These are phyloP conservation scores for Artemisia argyi DNA, from an alignment of 129 eudicot species.

Conservation along the genomic window DNA sequence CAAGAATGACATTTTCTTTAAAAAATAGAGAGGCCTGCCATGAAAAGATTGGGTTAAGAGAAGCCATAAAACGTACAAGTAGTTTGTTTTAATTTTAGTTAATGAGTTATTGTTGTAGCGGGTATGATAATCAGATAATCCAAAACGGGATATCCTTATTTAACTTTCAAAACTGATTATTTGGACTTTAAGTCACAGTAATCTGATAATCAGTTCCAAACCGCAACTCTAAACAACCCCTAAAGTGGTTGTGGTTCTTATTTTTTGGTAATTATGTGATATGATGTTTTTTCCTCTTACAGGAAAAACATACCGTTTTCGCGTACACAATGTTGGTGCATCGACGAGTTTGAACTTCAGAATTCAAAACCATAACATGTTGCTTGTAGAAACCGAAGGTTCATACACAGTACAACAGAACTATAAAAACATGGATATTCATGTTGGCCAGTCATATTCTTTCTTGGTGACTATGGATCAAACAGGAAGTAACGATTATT, in stretches of 20 bases:
- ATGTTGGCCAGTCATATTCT: slow-evolving; percentile 96
- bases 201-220: too few species aligned
- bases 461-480: slow-evolving; percentile 97
- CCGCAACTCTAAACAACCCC: background rate
- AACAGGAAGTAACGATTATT: slow-evolving; percentile 75
- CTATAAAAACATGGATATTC: slow-evolving; percentile 95
- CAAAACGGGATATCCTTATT: too few species aligned
- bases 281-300: slow-evolving; percentile 24
- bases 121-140: too few species aligned
- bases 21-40: too few species aligned
- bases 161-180: too few species aligned
- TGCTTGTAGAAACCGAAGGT: slow-evolving; percentile 97
- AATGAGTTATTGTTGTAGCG: too few species aligned
- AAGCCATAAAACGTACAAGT: too few species aligned
- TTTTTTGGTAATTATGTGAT: slow-evolving; percentile 5
- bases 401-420: slow-evolving; percentile 94
- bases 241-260: background rate
- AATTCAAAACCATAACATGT: slow-evolving; percentile 86
- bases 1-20: too few species aligned
- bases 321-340: slow-evolving; percentile 87
- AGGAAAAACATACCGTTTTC: slow-evolving; percentile 92
- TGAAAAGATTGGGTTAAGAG: too few species aligned
- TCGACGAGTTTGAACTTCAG: slow-evolving; percentile 92
- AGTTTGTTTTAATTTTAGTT: background rate
- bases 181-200: too few species aligned